Evolutionary conservation across 768 basidiomycete genomes (phyloP).

Genomic region (Agaricus blazei): DNA sequence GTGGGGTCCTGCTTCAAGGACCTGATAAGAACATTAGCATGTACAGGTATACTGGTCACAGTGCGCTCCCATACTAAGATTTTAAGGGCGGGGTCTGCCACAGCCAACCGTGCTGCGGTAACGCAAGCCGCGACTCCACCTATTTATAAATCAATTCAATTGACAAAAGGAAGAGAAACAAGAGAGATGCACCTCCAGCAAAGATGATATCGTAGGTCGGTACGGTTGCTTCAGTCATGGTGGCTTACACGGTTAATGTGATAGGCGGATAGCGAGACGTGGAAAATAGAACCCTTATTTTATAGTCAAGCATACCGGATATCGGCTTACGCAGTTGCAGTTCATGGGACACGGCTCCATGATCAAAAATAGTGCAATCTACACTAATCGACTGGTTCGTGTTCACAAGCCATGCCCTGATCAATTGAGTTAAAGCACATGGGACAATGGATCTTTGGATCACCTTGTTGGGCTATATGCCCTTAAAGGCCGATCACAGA

Average conservation of each 20-base stretch:
- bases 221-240: background rate
- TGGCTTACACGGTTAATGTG: background rate
- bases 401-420: too few species aligned
- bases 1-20: constrained; percentile 56
- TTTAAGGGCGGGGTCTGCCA: constrained; percentile 46
- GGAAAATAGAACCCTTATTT: background rate
- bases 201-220: constrained; percentile 43
- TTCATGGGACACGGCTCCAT: too few species aligned
- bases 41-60: background rate
- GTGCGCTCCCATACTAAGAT: constrained; percentile 37
- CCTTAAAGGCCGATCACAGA: too few species aligned
- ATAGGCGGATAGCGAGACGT: background rate
- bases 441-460: too few species aligned
- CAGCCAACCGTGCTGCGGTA: constrained; percentile 47
- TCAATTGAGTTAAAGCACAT: too few species aligned
- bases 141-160: constrained; percentile 11
- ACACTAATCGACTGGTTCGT: too few species aligned
- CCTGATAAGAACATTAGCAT: constrained; percentile 16
- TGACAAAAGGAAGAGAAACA: background rate
- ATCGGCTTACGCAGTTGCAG: too few species aligned
- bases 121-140: constrained; percentile 57
- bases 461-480: too few species aligned
- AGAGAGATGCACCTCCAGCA: constrained; percentile 41
- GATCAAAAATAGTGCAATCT: too few species aligned
- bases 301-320: too few species aligned